Conservation (phyloP, 176 grass and related monocot genomes). For the Poa annua region DNA sequence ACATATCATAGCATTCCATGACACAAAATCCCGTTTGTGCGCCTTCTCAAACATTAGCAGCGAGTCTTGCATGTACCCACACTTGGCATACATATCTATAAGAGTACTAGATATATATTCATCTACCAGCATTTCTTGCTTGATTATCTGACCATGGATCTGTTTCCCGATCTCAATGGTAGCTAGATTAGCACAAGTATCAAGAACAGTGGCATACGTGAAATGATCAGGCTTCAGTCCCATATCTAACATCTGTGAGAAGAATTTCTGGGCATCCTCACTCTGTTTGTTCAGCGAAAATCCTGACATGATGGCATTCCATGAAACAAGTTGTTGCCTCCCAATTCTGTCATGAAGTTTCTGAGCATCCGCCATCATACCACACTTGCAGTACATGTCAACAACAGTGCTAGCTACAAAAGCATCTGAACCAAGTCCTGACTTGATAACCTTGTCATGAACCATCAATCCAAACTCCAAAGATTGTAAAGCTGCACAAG, state of each 20-base stretch:
- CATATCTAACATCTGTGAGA: conserved; percentile 73
- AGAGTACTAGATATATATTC: conserved; percentile 82
- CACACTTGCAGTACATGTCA: conserved; percentile 93
- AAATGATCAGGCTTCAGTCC: conserved; percentile 73
- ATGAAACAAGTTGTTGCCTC: conserved; percentile 60
- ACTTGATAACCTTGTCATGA: conserved; percentile 86
- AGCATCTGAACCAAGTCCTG: conserved; percentile 68
- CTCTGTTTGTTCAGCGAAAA: conserved; percentile 85
- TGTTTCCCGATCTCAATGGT: conserved; percentile 82
- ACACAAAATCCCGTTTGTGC: conserved; percentile 63
- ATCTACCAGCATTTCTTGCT: conserved; percentile 76
- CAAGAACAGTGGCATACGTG: conserved; percentile 81
- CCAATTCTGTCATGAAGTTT: conserved; percentile 81
- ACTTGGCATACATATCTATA: conserved; percentile 92
- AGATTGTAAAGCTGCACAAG: conserved; percentile 73
- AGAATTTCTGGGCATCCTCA: conserved; percentile 74
- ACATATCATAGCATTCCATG: conserved; percentile 95
- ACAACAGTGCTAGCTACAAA: conserved; percentile 79
- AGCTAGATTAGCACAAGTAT: conserved; percentile 82
- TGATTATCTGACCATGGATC: conserved; percentile 84
- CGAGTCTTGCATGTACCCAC: conserved; percentile 71
- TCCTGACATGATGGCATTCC: conserved; percentile 89
- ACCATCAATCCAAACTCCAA: conserved; percentile 71
- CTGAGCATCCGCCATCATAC: conserved; percentile 69
- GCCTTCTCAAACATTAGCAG: conserved; percentile 67